A percentile compares a stretch with the other conserved stretches of the same genome.
phyloP scores from a whole-genome alignment of 2,329 filamentous ascomycete species.

The Trichophyton benhamiae region DNA sequence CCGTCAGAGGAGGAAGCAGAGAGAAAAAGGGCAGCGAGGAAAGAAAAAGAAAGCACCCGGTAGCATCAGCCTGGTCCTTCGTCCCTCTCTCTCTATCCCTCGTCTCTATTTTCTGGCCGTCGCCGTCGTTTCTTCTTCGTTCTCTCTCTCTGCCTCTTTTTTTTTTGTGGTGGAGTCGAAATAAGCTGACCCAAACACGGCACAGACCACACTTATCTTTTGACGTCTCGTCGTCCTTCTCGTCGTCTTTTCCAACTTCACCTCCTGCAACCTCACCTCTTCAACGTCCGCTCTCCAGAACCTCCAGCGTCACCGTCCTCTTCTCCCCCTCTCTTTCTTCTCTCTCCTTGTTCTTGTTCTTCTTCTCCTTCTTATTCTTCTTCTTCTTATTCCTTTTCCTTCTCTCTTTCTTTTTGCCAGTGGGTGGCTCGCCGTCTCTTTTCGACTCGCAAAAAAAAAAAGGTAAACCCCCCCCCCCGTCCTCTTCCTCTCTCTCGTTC shows the following conservation, averaged over 20 bases:
- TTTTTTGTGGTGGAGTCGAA: neutral
- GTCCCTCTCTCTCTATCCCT: neutral
- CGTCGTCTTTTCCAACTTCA: neutral
- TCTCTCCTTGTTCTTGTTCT: conserved; percentile 6
- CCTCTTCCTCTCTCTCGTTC: conserved; percentile 9
- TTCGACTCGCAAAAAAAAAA: neutral
- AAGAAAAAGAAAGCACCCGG: neutral
- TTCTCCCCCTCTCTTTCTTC: neutral
- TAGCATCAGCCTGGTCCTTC: neutral
- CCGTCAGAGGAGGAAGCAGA: neutral
- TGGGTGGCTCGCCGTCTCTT: neutral
- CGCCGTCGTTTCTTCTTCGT: neutral
- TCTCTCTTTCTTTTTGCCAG: conserved; percentile 15
- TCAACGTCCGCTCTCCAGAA: neutral
- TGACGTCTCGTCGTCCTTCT: conserved; percentile 1
- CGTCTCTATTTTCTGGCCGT: neutral
- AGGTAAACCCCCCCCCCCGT: conserved; percentile 8
- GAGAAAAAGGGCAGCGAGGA: neutral
- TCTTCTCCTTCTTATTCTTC: conserved; percentile 16
- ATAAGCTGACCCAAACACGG: neutral
- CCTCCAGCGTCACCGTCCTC: neutral
- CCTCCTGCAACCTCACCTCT: neutral
- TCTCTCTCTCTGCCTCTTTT: neutral
- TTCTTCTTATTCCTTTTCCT: conserved; percentile 17
- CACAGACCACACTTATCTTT: neutral